phyloP scores from a whole-genome alignment of 75 land plant species.

The Pinus albicaulis region DNA sequence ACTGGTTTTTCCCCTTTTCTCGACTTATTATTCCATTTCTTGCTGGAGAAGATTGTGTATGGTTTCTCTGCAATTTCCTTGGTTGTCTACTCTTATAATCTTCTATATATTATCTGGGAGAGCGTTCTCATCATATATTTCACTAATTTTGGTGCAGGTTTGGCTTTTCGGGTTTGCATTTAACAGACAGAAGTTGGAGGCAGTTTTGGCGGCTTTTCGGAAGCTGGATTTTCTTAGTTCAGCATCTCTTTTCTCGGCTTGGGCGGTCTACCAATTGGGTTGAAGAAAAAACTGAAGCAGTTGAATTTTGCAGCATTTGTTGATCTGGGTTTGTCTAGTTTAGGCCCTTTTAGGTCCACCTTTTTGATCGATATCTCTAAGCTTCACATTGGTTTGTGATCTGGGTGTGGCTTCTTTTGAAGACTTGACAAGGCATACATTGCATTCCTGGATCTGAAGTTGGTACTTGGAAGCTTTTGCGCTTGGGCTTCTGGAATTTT shows the following conservation, averaged over 20 bases:
- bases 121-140: background rate
- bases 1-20: too few relatives aligned
- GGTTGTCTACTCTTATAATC: background rate
- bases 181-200: background rate
- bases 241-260: background rate
- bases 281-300: background rate
- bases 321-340: too few relatives aligned
- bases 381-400: background rate
- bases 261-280: background rate
- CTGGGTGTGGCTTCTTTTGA: background rate
- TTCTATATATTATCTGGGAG: background rate
- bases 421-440: background rate
- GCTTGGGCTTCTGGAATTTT: background rate
- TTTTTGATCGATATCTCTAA: background rate
- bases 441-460: background rate
- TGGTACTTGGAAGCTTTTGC: background rate
- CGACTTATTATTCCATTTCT: too few relatives aligned
- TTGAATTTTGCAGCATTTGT: too few relatives aligned
- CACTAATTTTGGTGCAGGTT: background rate
- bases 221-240: too few relatives aligned
- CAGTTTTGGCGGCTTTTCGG: background rate
- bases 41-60: too few relatives aligned
- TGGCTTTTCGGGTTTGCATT: background rate
- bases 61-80: background rate
- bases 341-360: too few relatives aligned